Evolutionary conservation across 2,329 filamentous ascomycete species (phyloP).

Genomic region (Monilinia aucupariae): DNA sequence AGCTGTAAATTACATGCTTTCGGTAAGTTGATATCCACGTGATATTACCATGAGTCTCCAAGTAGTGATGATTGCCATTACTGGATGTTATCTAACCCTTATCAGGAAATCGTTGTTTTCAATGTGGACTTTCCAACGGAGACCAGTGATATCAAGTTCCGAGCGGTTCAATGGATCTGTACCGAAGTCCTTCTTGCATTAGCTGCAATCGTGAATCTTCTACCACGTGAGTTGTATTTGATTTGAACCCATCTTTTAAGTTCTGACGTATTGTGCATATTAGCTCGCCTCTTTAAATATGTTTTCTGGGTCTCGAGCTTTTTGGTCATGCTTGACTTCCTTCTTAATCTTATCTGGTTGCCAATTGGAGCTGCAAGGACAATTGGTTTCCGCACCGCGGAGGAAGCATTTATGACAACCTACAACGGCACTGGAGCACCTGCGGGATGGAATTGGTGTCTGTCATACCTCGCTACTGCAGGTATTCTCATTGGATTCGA

Average conservation of each 20-base stretch:
- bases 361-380: conserved; percentile 19
- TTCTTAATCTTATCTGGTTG: conserved; percentile 22
- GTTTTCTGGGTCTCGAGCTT: conserved; percentile 20
- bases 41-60: neutral
- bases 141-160: conserved; percentile 16
- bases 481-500: conserved; percentile 20
- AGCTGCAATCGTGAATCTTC: conserved; percentile 19
- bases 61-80: neutral
- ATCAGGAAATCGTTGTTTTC: conserved; percentile 21
- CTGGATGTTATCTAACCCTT: neutral
- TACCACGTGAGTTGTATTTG: conserved; percentile 14
- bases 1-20: conserved; percentile 22
- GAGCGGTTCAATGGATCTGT: conserved; percentile 22
- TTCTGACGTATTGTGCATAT: neutral
- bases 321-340: conserved; percentile 19
- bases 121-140: conserved; percentile 19
- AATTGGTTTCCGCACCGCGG: conserved; percentile 20
- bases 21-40: conserved; percentile 15
- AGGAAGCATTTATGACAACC: conserved; percentile 20
- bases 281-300: conserved; percentile 18
- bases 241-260: neutral
- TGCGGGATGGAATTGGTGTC: conserved; percentile 21
- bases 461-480: conserved; percentile 20
- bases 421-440: conserved; percentile 20
- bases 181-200: conserved; percentile 19